A percentile compares a stretch with the other conserved stretches of the same genome.
These are phyloP conservation scores for Trichoderma sp. DNA, from an alignment of 2,329 filamentous ascomycete species.

Conservation along the genomic window DNA sequence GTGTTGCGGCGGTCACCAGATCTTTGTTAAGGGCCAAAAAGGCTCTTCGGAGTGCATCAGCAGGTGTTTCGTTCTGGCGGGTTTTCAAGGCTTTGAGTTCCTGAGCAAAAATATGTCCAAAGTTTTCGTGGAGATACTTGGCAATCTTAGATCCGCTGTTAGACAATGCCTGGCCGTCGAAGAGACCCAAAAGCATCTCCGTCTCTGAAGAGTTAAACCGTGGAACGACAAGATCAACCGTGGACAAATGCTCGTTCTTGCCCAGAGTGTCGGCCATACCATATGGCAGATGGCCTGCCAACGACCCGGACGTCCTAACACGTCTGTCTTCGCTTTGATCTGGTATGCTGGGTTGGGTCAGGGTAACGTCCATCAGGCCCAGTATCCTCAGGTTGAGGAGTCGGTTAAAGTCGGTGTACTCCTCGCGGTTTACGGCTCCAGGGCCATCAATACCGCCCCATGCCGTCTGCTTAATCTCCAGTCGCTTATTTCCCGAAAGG, in stretches of 20 bases:
- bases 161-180: slow-evolving; percentile 88
- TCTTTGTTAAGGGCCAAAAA: slow-evolving; percentile 94
- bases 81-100: slow-evolving; percentile 76
- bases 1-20: slow-evolving; percentile 79
- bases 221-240: slow-evolving; percentile 92
- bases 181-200: slow-evolving; percentile 90
- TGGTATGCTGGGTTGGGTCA: slow-evolving; percentile 89
- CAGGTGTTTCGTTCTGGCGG: slow-evolving; percentile 69
- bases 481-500: slow-evolving; percentile 90
- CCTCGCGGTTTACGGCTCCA: slow-evolving; percentile 59
- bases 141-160: slow-evolving; percentile 93
- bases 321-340: slow-evolving; percentile 94
- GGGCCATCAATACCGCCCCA: slow-evolving; percentile 48
- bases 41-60: slow-evolving; percentile 80
- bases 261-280: slow-evolving; percentile 97
- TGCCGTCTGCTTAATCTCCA: slow-evolving; percentile 77
- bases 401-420: slow-evolving; percentile 84
- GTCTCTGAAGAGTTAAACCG: slow-evolving; percentile 87
- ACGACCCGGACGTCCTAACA: slow-evolving; percentile 93
- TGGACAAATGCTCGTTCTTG: slow-evolving; percentile 90
- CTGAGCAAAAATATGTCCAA: slow-evolving; percentile 77
- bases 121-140: slow-evolving; percentile 95
- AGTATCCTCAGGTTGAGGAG: slow-evolving; percentile 82
- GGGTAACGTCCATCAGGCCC: slow-evolving; percentile 95
- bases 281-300: slow-evolving; percentile 87